Evolutionary conservation across 148 eudicot genomes (phyloP).

Genomic region (Nyssa sinensis): DNA sequence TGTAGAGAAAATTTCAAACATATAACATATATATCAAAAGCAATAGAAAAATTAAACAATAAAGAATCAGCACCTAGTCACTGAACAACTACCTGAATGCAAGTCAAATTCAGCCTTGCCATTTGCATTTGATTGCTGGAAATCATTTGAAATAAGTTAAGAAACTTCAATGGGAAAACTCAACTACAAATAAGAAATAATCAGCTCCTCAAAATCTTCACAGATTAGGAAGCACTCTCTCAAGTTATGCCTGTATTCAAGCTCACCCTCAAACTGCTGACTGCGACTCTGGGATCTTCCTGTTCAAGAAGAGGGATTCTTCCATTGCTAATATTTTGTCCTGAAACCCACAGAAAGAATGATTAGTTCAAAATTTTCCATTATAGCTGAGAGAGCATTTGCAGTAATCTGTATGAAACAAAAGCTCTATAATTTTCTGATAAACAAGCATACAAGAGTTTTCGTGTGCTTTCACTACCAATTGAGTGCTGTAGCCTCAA

Average conservation of each 20-base stretch:
- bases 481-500: background rate
- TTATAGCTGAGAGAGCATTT: background rate
- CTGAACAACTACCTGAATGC: constrained; percentile 52
- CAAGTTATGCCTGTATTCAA: constrained; percentile 13
- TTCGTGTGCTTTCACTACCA: background rate
- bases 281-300: constrained; percentile 47
- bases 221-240: constrained; percentile 1
- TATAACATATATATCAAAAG: constrained; percentile 5
- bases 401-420: background rate
- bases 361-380: background rate
- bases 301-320: constrained; percentile 40
- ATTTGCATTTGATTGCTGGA: constrained; percentile 47
- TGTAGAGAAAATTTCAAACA: constrained; percentile 37
- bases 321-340: constrained; percentile 42
- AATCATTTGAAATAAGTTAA: constrained; percentile 13
- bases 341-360: constrained; percentile 27
- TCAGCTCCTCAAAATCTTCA: background rate
- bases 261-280: constrained; percentile 58
- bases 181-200: background rate
- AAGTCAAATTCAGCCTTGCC: constrained; percentile 48
- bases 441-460: background rate
- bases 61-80: background rate
- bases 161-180: background rate
- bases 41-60: background rate
- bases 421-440: too few species aligned